Conservation (phyloP, 176 grass and related monocot genomes). For the Neostapfia colusana region DNA sequence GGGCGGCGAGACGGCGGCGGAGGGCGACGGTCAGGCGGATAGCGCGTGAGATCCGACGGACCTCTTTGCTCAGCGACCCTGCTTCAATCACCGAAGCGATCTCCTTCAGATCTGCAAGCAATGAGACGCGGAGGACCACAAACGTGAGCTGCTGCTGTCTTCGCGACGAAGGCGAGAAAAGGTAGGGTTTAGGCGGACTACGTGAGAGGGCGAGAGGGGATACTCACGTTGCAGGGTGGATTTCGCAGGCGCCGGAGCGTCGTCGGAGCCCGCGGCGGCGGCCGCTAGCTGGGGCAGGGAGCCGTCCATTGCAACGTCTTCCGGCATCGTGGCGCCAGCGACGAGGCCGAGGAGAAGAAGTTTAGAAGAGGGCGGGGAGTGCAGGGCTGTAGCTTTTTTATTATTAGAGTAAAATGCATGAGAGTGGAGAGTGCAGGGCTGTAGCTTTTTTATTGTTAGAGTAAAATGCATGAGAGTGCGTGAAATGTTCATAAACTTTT, state of each 20-base stretch:
- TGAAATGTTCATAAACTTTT: no score
- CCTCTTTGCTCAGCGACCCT: constrained; percentile 72
- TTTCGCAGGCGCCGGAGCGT: not conserved
- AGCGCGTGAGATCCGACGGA: constrained; percentile 67
- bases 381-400: no score
- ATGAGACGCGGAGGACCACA: not conserved
- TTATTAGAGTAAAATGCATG: no score
- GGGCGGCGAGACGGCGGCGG: constrained; percentile 57
- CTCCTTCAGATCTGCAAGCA: constrained; percentile 78
- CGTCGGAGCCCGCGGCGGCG: not conserved
- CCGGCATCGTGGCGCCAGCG: constrained; percentile 36
- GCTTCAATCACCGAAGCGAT: constrained; percentile 71
- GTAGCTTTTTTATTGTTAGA: no score
- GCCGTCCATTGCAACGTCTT: constrained; percentile 46
- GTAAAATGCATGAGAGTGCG: no score
- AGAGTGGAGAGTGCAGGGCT: no score
- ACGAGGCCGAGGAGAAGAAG: constrained; percentile 27
- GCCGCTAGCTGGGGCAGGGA: not conserved
- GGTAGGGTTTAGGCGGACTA: constrained; percentile 37
- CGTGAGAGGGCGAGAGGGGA: constrained; percentile 13
- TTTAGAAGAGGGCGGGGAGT: no score
- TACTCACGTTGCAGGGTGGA: constrained; percentile 35
- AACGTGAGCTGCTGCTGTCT: not conserved
- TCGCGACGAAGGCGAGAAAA: not conserved
- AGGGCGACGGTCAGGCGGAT: constrained; percentile 72